Conservation (phyloP, 2,329 filamentous ascomycete species). For the Ambrosiella cleistominuta region DNA sequence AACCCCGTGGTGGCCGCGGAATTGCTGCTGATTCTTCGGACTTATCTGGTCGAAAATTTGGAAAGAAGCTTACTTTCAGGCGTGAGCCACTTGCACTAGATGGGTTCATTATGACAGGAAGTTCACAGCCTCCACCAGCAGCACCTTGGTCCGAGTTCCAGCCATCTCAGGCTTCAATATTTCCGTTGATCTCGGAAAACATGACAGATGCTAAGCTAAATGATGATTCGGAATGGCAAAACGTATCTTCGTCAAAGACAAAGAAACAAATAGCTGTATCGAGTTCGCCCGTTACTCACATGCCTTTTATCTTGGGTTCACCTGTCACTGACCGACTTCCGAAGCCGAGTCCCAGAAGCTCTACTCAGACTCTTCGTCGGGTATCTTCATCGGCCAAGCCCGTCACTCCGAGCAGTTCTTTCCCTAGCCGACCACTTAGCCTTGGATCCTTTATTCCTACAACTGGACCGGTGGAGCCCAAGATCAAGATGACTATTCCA, state of each 20-base stretch:
- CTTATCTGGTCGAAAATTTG: not conserved
- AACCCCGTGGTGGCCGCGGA: not conserved
- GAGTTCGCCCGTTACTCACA: not conserved
- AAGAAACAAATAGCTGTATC: constrained; percentile 3
- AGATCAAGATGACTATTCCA: constrained; percentile 34
- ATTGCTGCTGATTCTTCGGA: not conserved
- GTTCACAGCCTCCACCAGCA: not conserved
- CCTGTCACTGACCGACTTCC: not conserved
- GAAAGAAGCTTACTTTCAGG: constrained; percentile 1
- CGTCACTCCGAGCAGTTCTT: not conserved
- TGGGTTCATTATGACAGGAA: not conserved
- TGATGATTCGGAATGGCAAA: constrained; percentile 9
- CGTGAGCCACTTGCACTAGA: not conserved
- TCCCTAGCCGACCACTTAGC: constrained; percentile 4
- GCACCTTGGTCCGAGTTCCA: constrained; percentile 9
- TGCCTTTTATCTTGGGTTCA: not conserved
- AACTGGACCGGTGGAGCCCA: constrained; percentile 31
- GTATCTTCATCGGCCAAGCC: not conserved
- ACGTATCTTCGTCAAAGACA: not conserved
- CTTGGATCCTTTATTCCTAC: constrained; percentile 7
- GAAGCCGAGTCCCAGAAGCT: not conserved
- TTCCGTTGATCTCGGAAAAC: constrained; percentile 8
- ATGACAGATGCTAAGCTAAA: constrained; percentile 9
- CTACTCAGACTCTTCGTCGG: not conserved
- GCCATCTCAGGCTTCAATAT: not conserved